Evolutionary conservation across 306 rosid genomes (phyloP).

Genomic region (Acacia crassicarpa): DNA sequence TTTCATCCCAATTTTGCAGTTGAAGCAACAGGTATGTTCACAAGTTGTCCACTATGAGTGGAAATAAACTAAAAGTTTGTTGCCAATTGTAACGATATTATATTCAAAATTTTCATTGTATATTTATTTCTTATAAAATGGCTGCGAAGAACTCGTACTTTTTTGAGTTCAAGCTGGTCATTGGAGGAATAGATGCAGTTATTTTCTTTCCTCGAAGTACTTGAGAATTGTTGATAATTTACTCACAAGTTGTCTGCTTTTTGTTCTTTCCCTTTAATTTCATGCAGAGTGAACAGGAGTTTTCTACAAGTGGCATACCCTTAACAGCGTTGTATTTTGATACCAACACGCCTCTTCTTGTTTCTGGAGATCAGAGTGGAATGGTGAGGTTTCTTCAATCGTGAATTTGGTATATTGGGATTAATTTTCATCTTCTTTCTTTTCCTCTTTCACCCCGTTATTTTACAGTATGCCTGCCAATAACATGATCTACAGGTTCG

Average conservation of each 20-base stretch:
- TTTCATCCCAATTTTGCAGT: conserved; percentile 60
- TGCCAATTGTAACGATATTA: neutral
- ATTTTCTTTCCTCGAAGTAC: neutral
- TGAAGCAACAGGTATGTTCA: conserved; percentile 77
- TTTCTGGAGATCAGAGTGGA: conserved; percentile 93
- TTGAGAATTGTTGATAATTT: neutral
- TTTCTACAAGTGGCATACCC: conserved; percentile 70
- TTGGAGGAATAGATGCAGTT: neutral
- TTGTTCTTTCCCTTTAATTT: conserved; percentile 6
- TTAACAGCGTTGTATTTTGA: conserved; percentile 71
- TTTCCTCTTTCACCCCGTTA: neutral
- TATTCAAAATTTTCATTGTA: neutral
- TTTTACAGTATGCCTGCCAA: conserved; percentile 10
- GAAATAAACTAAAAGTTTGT: neutral
- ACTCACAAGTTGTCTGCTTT: neutral
- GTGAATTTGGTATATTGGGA: conserved; percentile 16
- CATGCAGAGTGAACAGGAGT: conserved; percentile 79
- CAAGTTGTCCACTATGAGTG: neutral
- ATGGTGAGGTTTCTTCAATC: conserved; percentile 49
- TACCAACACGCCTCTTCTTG: conserved; percentile 51
- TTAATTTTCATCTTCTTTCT: conserved; percentile 7
- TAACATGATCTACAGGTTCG: conserved; percentile 59
- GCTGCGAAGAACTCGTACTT: neutral
- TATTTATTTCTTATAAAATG: neutral
- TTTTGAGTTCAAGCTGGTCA: neutral